Percentiles rank a stretch among this genome's conserved stretches.
These are phyloP conservation scores for Avena sativa DNA, from an alignment of 176 grass and related monocot species.

Conservation along the genomic window DNA sequence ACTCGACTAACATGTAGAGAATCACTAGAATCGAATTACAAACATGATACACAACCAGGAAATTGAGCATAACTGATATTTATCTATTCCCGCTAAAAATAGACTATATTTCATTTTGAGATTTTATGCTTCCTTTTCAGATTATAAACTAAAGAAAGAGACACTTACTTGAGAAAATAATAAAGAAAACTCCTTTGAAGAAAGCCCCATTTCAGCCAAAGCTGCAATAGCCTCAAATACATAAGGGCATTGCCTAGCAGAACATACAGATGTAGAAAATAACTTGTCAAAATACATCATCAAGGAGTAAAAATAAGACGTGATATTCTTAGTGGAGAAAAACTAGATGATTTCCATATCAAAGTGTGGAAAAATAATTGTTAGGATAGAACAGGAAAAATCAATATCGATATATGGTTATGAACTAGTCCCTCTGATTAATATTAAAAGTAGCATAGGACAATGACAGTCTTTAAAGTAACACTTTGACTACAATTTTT, in stretches of 20 bases:
- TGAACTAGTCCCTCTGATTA: not conserved
- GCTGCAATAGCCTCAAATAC: constrained; percentile 89
- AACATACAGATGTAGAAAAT: constrained; percentile 41
- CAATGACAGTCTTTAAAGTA: not conserved
- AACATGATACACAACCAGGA: not conserved
- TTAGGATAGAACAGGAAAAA: constrained; percentile 18
- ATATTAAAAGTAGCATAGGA: not conserved
- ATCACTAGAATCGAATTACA: not conserved
- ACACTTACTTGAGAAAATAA: constrained; percentile 82
- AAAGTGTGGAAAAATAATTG: not conserved
- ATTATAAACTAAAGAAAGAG: not conserved
- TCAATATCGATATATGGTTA: not conserved
- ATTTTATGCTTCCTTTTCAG: constrained; percentile 25
- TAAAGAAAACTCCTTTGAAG: constrained; percentile 82
- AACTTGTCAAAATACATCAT: constrained; percentile 31
- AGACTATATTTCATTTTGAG: not conserved
- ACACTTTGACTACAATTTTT: not conserved
- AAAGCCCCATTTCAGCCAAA: constrained; percentile 88
- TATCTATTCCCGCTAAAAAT: not conserved
- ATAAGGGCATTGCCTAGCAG: constrained; percentile 80
- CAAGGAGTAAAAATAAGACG: not conserved
- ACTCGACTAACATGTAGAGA: not conserved
- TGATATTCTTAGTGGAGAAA: constrained; percentile 18
- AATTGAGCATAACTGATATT: constrained; percentile 20
- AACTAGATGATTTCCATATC: not conserved